Evolutionary conservation across 495 filamentous ascomycete genomes (phyloP).

Genomic region (Talaromyces nanjingensis): DNA sequence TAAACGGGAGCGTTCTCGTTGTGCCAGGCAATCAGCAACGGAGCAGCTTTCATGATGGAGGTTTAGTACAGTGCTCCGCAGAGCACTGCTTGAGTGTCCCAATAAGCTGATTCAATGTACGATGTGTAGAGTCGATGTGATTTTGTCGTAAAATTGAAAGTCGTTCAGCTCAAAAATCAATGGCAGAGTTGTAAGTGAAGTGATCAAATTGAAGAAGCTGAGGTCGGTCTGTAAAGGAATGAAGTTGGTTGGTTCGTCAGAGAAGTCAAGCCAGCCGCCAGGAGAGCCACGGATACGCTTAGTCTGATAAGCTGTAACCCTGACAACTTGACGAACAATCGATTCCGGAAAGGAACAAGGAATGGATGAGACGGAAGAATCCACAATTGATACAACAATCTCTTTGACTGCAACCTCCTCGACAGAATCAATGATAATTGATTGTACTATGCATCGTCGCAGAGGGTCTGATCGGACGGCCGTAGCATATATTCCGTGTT

Average conservation of each 20-base stretch:
- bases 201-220: neutral
- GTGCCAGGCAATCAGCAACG: constrained; percentile 93
- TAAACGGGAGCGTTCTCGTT: constrained; percentile 92
- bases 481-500: constrained; percentile 3
- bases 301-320: neutral
- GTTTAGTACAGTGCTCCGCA: constrained; percentile 9
- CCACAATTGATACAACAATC: neutral
- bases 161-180: neutral
- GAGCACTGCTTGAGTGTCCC: constrained; percentile 8
- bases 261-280: neutral
- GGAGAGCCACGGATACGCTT: neutral
- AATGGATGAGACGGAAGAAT: neutral
- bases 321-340: neutral
- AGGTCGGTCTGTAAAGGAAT: neutral
- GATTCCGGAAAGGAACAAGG: neutral
- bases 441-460: neutral
- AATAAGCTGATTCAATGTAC: neutral
- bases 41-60: constrained; percentile 77
- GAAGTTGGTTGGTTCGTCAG: neutral
- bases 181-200: neutral
- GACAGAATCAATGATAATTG: neutral
- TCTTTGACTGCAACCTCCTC: neutral
- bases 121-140: neutral
- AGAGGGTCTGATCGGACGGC: neutral
- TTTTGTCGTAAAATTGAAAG: neutral